Percentiles rank a stretch among this genome's conserved stretches.
Conservation (phyloP, 1,139 yeast species). For the Geotrichum europaeum region DNA sequence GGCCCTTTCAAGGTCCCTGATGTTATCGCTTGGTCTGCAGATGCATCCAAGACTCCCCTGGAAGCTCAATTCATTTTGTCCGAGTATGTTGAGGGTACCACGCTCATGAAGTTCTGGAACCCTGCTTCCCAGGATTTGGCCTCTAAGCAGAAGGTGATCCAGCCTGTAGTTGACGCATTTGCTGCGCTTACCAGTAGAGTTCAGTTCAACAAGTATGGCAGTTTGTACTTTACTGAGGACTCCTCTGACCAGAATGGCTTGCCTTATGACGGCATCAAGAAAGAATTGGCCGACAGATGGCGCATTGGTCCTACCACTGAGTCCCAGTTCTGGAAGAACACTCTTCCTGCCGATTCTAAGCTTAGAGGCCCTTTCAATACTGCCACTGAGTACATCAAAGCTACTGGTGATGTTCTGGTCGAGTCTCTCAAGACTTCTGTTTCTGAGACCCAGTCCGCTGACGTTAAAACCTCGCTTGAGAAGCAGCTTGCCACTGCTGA, state of each 20-base stretch:
- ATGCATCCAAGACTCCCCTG: slow-evolving; percentile 50
- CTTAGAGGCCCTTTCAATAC: slow-evolving; percentile 73
- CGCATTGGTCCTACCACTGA: slow-evolving; percentile 88
- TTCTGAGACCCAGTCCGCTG: slow-evolving; percentile 45
- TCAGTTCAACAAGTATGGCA: slow-evolving; percentile 69
- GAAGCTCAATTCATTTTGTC: slow-evolving; percentile 70
- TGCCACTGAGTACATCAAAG: slow-evolving; percentile 50
- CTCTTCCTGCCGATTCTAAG: slow-evolving; percentile 22
- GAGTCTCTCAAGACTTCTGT: slow-evolving; percentile 56
- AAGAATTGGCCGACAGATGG: slow-evolving; percentile 61
- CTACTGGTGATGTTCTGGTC: slow-evolving; percentile 61
- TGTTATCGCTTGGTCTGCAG: slow-evolving; percentile 65
- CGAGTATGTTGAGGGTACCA: slow-evolving; percentile 73
- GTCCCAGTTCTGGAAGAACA: slow-evolving; percentile 63
- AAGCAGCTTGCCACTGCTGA: slow-evolving; percentile 45
- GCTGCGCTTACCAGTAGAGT: slow-evolving; percentile 31
- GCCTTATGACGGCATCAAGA: slow-evolving; percentile 63
- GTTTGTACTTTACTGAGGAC: slow-evolving; percentile 69
- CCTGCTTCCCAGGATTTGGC: slow-evolving; percentile 58
- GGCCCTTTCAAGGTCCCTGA: slow-evolving; percentile 48
- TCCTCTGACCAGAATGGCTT: slow-evolving; percentile 38
- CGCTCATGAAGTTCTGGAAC: slow-evolving; percentile 85
- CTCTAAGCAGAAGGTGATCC: slow-evolving; percentile 35
- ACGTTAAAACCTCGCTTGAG: slow-evolving; percentile 44
- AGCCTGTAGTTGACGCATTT: slow-evolving; percentile 35